Evolutionary conservation across 2,329 filamentous ascomycete genomes (phyloP).

Genomic region (Periconia sp.): DNA sequence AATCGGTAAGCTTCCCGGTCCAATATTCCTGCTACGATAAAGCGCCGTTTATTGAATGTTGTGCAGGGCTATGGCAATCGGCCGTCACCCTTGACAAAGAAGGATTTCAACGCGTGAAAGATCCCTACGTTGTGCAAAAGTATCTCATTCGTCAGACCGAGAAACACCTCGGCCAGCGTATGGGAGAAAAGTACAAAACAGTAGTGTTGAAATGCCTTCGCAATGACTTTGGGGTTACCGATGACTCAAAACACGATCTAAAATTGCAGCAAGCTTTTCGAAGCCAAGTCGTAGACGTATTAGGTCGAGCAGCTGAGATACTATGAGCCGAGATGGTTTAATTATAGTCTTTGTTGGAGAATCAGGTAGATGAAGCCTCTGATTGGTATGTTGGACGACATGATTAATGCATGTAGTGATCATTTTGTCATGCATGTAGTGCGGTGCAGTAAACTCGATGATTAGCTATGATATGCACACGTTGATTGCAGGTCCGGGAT

Average conservation of each 20-base stretch:
- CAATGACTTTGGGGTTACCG: constrained; percentile 11
- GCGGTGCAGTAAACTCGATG: no score
- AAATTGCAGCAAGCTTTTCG: constrained; percentile 24
- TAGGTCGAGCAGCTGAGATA: constrained; percentile 6
- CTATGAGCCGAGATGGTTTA: no score
- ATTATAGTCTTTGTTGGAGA: no score
- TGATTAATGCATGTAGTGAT: no score
- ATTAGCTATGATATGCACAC: no score
- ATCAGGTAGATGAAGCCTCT: no score
- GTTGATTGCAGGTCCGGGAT: no score
- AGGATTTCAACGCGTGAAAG: constrained; percentile 6
- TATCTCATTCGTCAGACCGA: constrained; percentile 16
- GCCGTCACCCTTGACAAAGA: constrained; percentile 11
- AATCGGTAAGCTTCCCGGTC: constrained; percentile 16
- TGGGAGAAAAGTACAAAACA: constrained; percentile 15
- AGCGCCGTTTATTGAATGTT: background rate
- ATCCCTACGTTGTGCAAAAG: constrained; percentile 6
- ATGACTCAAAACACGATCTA: constrained; percentile 17
- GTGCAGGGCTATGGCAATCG: constrained; percentile 16
- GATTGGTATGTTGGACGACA: no score
- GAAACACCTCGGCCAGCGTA: constrained; percentile 2
- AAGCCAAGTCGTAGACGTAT: constrained; percentile 16
- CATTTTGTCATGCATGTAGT: no score
- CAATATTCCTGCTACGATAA: background rate
- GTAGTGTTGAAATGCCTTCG: constrained; percentile 15